Evolutionary conservation across 805 yeast species (phyloP).

Genomic region (Ogataea zsoltii): DNA sequence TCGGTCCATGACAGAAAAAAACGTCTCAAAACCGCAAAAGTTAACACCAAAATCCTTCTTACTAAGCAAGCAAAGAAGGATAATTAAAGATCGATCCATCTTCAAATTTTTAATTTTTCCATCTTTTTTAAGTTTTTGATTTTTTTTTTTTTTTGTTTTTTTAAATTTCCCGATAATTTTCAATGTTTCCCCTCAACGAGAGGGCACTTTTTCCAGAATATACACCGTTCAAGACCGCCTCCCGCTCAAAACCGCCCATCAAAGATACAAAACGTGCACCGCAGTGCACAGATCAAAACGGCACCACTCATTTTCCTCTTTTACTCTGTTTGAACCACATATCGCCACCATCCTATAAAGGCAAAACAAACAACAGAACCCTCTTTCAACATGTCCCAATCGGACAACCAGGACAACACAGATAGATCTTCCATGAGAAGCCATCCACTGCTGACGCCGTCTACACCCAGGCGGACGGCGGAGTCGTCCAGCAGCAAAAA

Average conservation of each 20-base stretch:
- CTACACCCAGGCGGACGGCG: constrained; percentile 21
- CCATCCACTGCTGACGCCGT: constrained; percentile 19
- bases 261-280: too few relatives aligned
- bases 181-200: too few relatives aligned
- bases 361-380: not conserved
- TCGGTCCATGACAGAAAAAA: constrained; percentile 17
- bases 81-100: not conserved
- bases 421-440: constrained; percentile 12
- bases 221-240: too few relatives aligned
- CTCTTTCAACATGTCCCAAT: not conserved
- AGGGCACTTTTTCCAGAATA: too few relatives aligned
- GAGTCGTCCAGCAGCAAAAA: constrained; percentile 12
- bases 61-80: too few relatives aligned
- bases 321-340: too few relatives aligned
- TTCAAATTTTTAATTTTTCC: not conserved
- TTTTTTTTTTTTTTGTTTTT: not conserved
- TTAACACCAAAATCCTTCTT: too few relatives aligned
- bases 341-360: too few relatives aligned
- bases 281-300: too few relatives aligned
- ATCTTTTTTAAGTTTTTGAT: constrained; percentile 1
- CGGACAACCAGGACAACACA: constrained; percentile 1
- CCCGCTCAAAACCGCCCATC: too few relatives aligned
- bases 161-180: too few relatives aligned
- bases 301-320: too few relatives aligned
- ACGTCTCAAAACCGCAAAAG: not conserved